These are phyloP conservation scores for Suillus decipiens DNA, from an alignment of 768 basidiomycete species.

Conservation along the genomic window DNA sequence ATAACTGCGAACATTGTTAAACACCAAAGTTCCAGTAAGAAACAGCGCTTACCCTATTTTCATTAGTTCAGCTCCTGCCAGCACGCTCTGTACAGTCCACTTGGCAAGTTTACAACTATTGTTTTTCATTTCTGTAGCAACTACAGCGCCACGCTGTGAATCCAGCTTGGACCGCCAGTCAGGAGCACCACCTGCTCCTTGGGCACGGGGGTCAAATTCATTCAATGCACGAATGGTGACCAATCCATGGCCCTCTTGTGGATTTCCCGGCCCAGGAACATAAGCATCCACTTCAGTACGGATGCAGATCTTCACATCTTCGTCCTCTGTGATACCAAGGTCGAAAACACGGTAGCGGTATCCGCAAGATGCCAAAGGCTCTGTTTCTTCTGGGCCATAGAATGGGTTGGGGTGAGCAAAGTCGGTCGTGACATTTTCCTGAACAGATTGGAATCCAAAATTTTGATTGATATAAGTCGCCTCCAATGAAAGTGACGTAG, in stretches of 20 bases:
- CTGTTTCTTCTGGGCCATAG: constrained; percentile 90
- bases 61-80: constrained; percentile 94
- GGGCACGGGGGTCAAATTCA: constrained; percentile 91
- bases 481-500: constrained; percentile 91
- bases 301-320: constrained; percentile 87
- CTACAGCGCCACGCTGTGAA: constrained; percentile 94
- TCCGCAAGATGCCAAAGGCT: constrained; percentile 93
- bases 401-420: constrained; percentile 93
- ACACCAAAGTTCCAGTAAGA: neutral
- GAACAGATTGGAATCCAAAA: constrained; percentile 94
- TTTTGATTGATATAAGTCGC: constrained; percentile 99
- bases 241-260: constrained; percentile 70
- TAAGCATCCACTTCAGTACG: constrained; percentile 97
- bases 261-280: constrained; percentile 57
- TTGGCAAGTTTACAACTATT: constrained; percentile 97
- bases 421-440: constrained; percentile 69
- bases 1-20: constrained; percentile 58
- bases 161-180: constrained; percentile 99
- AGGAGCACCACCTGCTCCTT: constrained; percentile 92
- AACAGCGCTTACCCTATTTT: constrained; percentile 85
- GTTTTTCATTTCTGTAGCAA: constrained; percentile 99
- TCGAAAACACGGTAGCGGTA: constrained; percentile 97
- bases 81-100: constrained; percentile 93
- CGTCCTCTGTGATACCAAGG: constrained; percentile 86
- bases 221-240: constrained; percentile 94